Conservation (phyloP, 208 protist genomes). For the Leishmania turanica region DNA sequence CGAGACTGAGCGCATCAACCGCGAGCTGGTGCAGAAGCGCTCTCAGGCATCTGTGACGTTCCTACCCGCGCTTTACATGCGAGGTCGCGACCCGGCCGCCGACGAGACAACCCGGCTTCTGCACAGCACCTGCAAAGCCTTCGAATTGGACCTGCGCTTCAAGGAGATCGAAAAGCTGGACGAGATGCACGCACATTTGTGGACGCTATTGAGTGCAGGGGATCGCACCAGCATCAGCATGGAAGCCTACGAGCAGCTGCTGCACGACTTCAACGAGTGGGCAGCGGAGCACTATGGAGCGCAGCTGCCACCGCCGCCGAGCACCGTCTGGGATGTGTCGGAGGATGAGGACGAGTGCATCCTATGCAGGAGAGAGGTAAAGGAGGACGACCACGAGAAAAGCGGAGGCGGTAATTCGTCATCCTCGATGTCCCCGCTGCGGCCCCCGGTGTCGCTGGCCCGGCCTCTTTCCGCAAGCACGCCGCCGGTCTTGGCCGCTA, state of each 20-base stretch:
- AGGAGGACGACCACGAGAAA: neutral
- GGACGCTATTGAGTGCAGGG: conserved; percentile 58
- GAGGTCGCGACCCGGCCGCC: conserved; percentile 45
- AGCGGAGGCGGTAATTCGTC: neutral
- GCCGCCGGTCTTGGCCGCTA: neutral
- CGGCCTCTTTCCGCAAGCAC: neutral
- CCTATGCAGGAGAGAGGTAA: neutral
- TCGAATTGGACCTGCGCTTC: conserved; percentile 82
- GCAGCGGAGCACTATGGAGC: conserved; percentile 15
- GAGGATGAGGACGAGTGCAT: conserved; percentile 11
- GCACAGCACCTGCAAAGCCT: conserved; percentile 66
- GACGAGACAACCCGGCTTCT: conserved; percentile 57
- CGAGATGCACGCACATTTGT: conserved; percentile 73
- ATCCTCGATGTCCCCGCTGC: neutral
- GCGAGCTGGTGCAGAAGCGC: conserved; percentile 35
- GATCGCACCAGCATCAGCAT: conserved; percentile 52
- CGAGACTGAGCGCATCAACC: conserved; percentile 58
- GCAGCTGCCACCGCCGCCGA: conserved; percentile 18
- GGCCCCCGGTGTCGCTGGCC: too few species aligned
- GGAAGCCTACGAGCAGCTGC: conserved; percentile 61
- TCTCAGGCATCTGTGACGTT: conserved; percentile 20
- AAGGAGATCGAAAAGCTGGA: conserved; percentile 82
- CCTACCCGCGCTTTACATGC: conserved; percentile 69
- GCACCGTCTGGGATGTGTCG: conserved; percentile 19
- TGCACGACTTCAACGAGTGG: conserved; percentile 53